These are phyloP conservation scores for Xylaria grammica DNA, from an alignment of 495 filamentous ascomycete species.

Conservation along the genomic window DNA sequence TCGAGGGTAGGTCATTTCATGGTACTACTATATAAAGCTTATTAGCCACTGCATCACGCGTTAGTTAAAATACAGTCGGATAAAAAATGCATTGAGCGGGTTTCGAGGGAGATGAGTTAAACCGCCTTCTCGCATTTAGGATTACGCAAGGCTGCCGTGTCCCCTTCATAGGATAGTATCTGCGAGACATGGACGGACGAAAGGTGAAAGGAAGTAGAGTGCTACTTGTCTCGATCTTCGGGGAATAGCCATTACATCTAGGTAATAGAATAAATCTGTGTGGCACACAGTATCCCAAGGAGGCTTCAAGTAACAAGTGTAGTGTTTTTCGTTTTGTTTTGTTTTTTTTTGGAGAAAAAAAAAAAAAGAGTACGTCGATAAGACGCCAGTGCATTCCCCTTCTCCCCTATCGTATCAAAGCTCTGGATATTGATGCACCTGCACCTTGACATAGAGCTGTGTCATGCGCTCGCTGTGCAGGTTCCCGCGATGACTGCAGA, in stretches of 20 bases:
- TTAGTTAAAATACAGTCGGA: neutral
- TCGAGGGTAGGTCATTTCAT: slow-evolving; percentile 36
- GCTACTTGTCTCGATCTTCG: neutral
- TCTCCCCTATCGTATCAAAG: neutral
- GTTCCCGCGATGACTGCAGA: neutral
- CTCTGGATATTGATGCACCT: neutral
- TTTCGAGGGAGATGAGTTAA: neutral
- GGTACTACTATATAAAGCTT: slow-evolving; percentile 23
- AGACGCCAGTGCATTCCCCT: neutral
- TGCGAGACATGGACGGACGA: neutral
- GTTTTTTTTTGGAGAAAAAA: too few species aligned
- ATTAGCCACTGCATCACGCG: neutral
- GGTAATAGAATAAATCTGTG: neutral
- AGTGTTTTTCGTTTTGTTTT: too few species aligned
- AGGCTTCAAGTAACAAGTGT: neutral
- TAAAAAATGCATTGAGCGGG: neutral
- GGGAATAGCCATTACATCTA: neutral
- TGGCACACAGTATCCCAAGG: neutral
- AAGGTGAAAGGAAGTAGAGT: neutral
- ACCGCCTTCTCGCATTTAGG: neutral
- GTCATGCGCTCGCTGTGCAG: slow-evolving; percentile 5
- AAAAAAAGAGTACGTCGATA: slow-evolving; percentile 5
- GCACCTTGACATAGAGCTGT: neutral
- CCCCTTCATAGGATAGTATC: neutral
- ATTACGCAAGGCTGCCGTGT: neutral